Base-by-base conservation (phyloP, 345 rosid genomes). In the Excoecaria cochinchinensis region DNA sequence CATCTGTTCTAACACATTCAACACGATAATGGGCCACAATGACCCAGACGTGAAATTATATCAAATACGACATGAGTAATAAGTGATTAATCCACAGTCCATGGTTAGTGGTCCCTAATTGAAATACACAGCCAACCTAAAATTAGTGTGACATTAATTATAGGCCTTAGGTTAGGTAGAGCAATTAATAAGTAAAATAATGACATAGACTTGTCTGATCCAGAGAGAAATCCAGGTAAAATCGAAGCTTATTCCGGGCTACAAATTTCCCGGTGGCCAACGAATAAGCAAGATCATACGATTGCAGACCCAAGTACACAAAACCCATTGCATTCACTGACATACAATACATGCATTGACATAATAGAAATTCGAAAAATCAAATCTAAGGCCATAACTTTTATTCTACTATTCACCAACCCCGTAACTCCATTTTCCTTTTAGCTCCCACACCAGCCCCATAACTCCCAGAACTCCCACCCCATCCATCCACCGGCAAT, bases 401-500 rank as follows among this genome's bases (percentile, higher is more conserved):
- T n/a, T n/a, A n/a, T n/a, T n/a, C n/a, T n/a, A n/a, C n/a, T n/a
- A n/a, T n/a, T n/a, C n/a, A n/a, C n/a, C n/a, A n/a, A n/a, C n/a
- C n/a, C n/a, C n/a, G n/a, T n/a, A n/a, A n/a, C n/a, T n/a, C n/a
- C n/a, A n/a, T n/a, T n/a, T n/a, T n/a, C n/a, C n/a, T n/a, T n/a
- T n/a, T n/a, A n/a, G n/a, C n/a, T n/a, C n/a, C n/a, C n/a, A n/a
- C n/a, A n/a, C n/a, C n/a, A n/a, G n/a, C n/a, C n/a, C n/a, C n/a
- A n/a, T n/a, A n/a, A 69, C 84, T 81, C 8, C 87, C 89, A 0
- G 91, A 72, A 83, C n/a, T n/a, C 25, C 94, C 94, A 5, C 85
- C 70, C 98, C 98, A 94, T 52, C 91, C 90, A 47, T 94, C 97
- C 58, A 87, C 92, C 8, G 94, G 90, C 81, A 94, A 81, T 81